Conservation (phyloP, 345 rosid species). For the Combretum micranthum region DNA sequence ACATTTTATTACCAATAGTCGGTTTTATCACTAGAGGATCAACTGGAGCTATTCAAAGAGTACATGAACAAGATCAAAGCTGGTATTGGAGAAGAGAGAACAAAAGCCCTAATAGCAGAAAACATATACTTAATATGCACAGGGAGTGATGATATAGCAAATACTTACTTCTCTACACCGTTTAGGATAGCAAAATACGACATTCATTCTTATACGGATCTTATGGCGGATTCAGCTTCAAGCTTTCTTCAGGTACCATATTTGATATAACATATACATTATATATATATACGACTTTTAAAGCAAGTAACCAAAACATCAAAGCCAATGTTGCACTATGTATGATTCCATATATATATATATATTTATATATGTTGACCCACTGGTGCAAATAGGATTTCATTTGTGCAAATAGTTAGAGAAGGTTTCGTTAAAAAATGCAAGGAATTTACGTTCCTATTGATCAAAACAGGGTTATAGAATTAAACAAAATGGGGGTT, state of each 20-base stretch:
- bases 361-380: no score
- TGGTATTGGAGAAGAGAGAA: conserved; percentile 21
- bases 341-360: no score
- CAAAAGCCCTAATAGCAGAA: conserved; percentile 9
- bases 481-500: no score
- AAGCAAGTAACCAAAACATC: no score
- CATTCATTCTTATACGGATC: conserved; percentile 38
- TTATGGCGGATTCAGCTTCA: conserved; percentile 27
- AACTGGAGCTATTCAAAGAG: conserved; percentile 30
- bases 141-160: conserved; percentile 31
- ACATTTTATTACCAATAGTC: conserved; percentile 17
- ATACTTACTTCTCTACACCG: conserved; percentile 25
- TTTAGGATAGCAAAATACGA: conserved; percentile 20
- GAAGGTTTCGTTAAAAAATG: no score
- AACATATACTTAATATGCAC: conserved; percentile 13
- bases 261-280: no score
- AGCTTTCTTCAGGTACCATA: conserved; percentile 39
- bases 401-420: no score
- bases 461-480: no score
- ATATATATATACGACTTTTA: no score
- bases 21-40: conserved; percentile 39
- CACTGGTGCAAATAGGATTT: no score
- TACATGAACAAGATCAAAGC: conserved; percentile 17
- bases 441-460: no score
- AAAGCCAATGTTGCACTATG: no score